These are phyloP conservation scores for Candida ficus DNA, from an alignment of 805 yeast species.

Conservation along the genomic window DNA sequence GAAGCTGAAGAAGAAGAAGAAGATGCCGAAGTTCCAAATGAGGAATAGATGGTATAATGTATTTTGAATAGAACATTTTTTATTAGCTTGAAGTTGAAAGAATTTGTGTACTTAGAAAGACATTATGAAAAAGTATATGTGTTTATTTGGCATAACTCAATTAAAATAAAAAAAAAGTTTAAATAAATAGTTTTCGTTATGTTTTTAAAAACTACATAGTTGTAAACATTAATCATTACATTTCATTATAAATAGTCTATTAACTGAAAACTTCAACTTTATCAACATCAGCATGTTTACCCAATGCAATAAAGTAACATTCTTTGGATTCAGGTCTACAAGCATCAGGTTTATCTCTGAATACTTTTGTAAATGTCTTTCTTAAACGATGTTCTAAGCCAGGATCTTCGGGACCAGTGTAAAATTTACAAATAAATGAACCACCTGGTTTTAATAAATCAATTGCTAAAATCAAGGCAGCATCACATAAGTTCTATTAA, in stretches of 20 bases:
- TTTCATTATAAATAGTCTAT: too few species aligned
- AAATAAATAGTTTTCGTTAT: not conserved
- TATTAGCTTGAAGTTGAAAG: not conserved
- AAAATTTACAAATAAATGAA: conserved; percentile 73
- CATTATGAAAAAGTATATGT: too few species aligned
- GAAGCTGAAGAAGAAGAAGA: conserved; percentile 5
- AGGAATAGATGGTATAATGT: not conserved
- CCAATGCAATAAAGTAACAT: conserved; percentile 69
- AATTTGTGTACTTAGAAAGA: not conserved
- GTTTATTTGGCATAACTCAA: too few species aligned
- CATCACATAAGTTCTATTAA: conserved; percentile 74
- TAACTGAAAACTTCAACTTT: conserved; percentile 39
- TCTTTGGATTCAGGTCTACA: conserved; percentile 78
- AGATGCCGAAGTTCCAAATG: conserved; percentile 1
- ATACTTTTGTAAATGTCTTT: conserved; percentile 56
- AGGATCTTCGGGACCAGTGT: conserved; percentile 74
- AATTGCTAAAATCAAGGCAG: conserved; percentile 74
- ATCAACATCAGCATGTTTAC: conserved; percentile 37
- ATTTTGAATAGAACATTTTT: conserved; percentile 3
- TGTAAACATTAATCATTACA: too few species aligned
- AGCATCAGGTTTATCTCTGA: conserved; percentile 74
- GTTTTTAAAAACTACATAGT: too few species aligned
- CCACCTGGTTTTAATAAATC: conserved; percentile 71
- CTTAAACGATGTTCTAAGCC: conserved; percentile 55
- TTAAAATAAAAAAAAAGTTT: not conserved